phyloP scores from a whole-genome alignment of 257 asterid species.

The Agastache rugosa region DNA sequence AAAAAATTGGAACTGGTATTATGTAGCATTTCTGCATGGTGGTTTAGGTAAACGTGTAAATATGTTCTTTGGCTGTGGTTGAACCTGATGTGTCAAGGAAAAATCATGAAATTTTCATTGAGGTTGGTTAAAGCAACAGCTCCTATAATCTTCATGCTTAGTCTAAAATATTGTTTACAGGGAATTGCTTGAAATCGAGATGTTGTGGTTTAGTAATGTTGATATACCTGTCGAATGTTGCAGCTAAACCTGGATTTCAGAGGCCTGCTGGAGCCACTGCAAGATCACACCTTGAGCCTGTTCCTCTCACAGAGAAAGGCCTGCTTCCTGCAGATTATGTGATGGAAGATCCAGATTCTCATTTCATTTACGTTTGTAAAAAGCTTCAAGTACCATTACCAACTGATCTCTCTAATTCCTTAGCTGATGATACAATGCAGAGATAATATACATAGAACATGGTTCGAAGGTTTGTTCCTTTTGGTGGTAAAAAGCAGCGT shows the following conservation, averaged over 20 bases:
- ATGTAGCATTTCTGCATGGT: not conserved
- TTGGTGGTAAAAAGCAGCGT: not conserved
- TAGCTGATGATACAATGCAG: slow-evolving; percentile 41
- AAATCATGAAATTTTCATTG: not conserved
- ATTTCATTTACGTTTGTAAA: slow-evolving; percentile 81
- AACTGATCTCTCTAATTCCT: slow-evolving; percentile 36
- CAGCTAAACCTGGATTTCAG: slow-evolving; percentile 97
- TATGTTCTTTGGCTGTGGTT: slow-evolving; percentile 11
- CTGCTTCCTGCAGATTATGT: slow-evolving; percentile 72
- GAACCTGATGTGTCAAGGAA: not conserved
- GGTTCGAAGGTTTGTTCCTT: slow-evolving; percentile 25
- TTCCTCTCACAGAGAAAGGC: slow-evolving; percentile 76
- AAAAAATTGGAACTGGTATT: not conserved
- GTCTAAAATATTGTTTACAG: not conserved
- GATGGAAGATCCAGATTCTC: slow-evolving; percentile 95
- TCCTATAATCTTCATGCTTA: not conserved
- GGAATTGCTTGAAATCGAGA: slow-evolving; percentile 25
- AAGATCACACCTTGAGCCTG: slow-evolving; percentile 65
- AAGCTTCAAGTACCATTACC: slow-evolving; percentile 52
- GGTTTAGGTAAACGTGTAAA: not conserved
- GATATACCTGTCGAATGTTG: slow-evolving; percentile 37
- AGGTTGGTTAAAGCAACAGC: not conserved
- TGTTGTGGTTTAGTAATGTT: not conserved
- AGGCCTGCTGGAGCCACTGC: slow-evolving; percentile 56
- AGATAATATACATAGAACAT: slow-evolving; percentile 33